phyloP scores from a whole-genome alignment of 192 early-diverging fungal species.

The Coemansia sp. region DNA sequence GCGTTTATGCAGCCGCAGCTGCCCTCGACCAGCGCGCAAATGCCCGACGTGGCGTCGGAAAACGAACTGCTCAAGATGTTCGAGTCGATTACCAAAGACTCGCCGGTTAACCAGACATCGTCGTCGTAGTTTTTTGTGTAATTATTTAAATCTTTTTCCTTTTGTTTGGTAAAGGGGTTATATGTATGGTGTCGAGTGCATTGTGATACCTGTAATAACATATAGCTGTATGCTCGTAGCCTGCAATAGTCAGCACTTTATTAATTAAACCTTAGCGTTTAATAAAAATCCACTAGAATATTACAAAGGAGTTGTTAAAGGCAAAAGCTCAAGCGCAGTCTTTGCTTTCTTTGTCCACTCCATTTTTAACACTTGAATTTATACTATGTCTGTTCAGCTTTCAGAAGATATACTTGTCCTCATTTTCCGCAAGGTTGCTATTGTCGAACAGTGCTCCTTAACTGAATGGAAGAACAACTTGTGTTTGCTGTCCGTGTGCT shows the following conservation, averaged over 20 bases:
- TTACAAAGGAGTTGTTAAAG: too few relatives aligned
- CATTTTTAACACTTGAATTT: too few relatives aligned
- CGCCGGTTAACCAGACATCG: conserved; percentile 7
- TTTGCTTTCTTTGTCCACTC: too few relatives aligned
- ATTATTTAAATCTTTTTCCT: neutral
- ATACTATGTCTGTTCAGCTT: neutral
- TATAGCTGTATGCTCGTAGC: too few relatives aligned
- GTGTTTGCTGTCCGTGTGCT: neutral
- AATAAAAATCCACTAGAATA: too few relatives aligned
- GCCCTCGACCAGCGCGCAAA: neutral
- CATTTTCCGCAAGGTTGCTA: neutral
- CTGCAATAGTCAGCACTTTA: too few relatives aligned
- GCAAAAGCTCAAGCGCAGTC: too few relatives aligned
- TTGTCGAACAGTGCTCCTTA: neutral
- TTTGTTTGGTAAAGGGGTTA: neutral
- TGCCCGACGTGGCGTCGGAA: conserved; percentile 5
- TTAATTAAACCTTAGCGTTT: too few relatives aligned
- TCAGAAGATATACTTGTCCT: neutral
- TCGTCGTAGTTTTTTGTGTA: neutral
- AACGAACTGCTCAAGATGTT: conserved; percentile 50
- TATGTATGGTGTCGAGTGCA: too few relatives aligned
- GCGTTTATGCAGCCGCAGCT: conserved; percentile 19
- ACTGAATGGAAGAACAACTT: too few relatives aligned
- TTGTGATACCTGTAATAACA: too few relatives aligned
- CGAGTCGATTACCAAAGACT: conserved; percentile 26